Percentiles rank a stretch among this genome's conserved stretches.
Evolutionary conservation across 129 eudicot species (phyloP).

Genomic region (Flaveria sonorensis): DNA sequence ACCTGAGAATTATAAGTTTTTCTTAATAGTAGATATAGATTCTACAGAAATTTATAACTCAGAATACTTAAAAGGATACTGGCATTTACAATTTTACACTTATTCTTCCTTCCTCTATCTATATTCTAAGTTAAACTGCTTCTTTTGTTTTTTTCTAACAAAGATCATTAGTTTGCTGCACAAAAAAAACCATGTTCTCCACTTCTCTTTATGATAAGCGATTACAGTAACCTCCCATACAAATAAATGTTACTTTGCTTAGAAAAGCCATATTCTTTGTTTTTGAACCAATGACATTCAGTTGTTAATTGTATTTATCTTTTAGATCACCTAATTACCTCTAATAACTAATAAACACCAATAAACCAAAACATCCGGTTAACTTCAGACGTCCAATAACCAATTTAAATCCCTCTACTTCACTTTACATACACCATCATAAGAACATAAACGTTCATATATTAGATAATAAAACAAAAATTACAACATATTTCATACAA

Average conservation of each 20-base stretch:
- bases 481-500: background rate
- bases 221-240: background rate
- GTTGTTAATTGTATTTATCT: background rate
- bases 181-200: background rate
- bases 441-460: background rate
- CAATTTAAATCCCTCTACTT: background rate
- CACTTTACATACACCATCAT: background rate
- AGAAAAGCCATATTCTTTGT: background rate
- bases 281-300: background rate
- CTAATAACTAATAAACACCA: background rate
- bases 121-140: background rate
- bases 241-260: background rate
- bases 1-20: background rate
- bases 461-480: background rate
- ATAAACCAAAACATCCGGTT: background rate
- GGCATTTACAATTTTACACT: slow-evolving; percentile 1
- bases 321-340: background rate
- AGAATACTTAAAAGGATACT: background rate
- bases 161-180: background rate
- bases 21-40: background rate
- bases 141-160: background rate
- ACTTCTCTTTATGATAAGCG: background rate
- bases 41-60: background rate
- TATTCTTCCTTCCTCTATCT: background rate
- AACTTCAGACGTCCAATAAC: background rate